Evolutionary conservation across 1,139 yeast genomes (phyloP).

Genomic region (Candida smagusa): DNA sequence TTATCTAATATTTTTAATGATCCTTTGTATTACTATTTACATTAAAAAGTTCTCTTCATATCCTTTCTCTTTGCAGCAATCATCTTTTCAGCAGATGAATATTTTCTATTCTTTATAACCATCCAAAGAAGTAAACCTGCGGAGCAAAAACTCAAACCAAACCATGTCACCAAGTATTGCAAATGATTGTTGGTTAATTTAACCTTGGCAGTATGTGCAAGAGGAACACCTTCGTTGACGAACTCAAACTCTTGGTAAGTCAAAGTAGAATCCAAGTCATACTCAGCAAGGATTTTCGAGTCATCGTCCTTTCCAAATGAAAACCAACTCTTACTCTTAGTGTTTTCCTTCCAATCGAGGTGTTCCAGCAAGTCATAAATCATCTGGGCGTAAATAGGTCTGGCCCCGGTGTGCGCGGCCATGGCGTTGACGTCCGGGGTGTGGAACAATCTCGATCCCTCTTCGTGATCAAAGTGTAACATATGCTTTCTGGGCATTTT

Average conservation of each 20-base stretch:
- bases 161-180: slow-evolving; percentile 94
- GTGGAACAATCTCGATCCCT: slow-evolving; percentile 57
- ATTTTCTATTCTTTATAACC: slow-evolving; percentile 29
- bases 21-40: not conserved
- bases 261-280: slow-evolving; percentile 30
- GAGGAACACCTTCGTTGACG: slow-evolving; percentile 80
- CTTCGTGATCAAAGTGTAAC: slow-evolving; percentile 75
- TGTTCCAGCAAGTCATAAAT: slow-evolving; percentile 64
- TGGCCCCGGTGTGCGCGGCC: slow-evolving; percentile 64
- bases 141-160: slow-evolving; percentile 74
- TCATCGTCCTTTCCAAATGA: slow-evolving; percentile 12
- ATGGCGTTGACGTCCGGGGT: slow-evolving; percentile 79
- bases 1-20: not conserved
- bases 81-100: slow-evolving; percentile 38
- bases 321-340: slow-evolving; percentile 8
- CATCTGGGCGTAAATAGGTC: slow-evolving; percentile 78
- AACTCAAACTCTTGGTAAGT: slow-evolving; percentile 50
- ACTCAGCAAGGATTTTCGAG: slow-evolving; percentile 14
- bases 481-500: slow-evolving; percentile 66
- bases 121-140: slow-evolving; percentile 52
- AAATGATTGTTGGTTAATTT: slow-evolving; percentile 85
- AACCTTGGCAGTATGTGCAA: slow-evolving; percentile 77
- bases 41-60: slow-evolving; percentile 22
- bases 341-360: slow-evolving; percentile 39
- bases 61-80: slow-evolving; percentile 41